Evolutionary conservation across 345 rosid species (phyloP).

Genomic region (Sonneratia alba): DNA sequence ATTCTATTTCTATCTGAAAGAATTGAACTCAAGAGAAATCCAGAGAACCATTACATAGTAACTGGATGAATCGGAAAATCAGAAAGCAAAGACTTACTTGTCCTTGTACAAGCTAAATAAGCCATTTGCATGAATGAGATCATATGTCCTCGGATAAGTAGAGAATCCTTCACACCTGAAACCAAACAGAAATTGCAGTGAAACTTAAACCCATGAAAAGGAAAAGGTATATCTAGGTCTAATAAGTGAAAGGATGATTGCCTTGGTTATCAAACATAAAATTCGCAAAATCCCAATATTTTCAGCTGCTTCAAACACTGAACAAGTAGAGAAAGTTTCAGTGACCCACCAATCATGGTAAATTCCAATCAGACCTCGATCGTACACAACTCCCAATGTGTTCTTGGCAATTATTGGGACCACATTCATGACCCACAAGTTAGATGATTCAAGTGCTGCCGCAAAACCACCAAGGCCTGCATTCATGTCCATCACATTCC

Average conservation of each 20-base stretch:
- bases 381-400: conserved; percentile 75
- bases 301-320: no score
- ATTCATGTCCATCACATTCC: conserved; percentile 95
- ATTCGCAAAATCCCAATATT: not conserved
- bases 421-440: conserved; percentile 95
- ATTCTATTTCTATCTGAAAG: not conserved
- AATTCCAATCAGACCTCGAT: conserved; percentile 86
- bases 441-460: conserved; percentile 79
- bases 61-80: not conserved
- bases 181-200: conserved; percentile 9
- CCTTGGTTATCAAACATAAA: not conserved
- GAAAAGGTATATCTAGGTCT: not conserved
- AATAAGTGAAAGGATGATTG: not conserved
- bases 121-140: conserved; percentile 77
- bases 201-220: not conserved
- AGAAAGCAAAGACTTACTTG: conserved; percentile 32
- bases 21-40: not conserved
- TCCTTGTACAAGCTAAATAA: conserved; percentile 70
- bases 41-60: not conserved
- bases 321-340: not conserved
- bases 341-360: conserved; percentile 84
- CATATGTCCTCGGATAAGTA: conserved; percentile 94
- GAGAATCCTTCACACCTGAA: conserved; percentile 99
- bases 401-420: conserved; percentile 66
- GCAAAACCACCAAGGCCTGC: conserved; percentile 97